Conservation (phyloP, 176 grass and related monocot species). For the Luzula sylvatica region DNA sequence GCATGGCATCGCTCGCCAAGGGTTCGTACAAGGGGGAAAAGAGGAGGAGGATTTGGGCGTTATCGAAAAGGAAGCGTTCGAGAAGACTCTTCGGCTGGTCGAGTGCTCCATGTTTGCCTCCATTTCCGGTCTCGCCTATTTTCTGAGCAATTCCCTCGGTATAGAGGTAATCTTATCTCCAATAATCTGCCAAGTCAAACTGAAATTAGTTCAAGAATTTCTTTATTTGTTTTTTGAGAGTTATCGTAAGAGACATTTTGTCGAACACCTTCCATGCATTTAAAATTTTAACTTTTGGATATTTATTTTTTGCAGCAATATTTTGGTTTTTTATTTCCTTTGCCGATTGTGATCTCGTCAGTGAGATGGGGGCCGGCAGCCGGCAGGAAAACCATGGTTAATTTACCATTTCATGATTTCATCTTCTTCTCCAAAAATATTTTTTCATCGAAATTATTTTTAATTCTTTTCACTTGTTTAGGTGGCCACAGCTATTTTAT, state of each 20-base stretch:
- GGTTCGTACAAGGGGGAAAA: neutral
- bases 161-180: constrained; percentile 37
- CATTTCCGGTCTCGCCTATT: constrained; percentile 69
- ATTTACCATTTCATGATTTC: constrained; percentile 18
- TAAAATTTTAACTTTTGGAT: no score
- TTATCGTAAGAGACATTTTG: neutral
- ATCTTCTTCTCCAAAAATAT: neutral
- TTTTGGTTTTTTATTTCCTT: constrained; percentile 80
- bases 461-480: constrained; percentile 20
- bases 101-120: constrained; percentile 97
- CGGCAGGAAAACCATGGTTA: constrained; percentile 81
- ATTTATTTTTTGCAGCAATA: constrained; percentile 53
- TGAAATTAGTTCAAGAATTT: neutral
- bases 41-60: constrained; percentile 14
- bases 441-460: neutral
- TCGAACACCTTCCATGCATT: constrained; percentile 6
- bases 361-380: constrained; percentile 78
- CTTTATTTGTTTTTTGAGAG: neutral
- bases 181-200: neutral
- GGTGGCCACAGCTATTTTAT: constrained; percentile 76
- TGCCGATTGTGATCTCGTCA: constrained; percentile 90
- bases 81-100: constrained; percentile 55
- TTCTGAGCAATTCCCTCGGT: constrained; percentile 79
- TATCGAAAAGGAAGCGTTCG: constrained; percentile 31
- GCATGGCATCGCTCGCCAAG: neutral